phyloP scores from a whole-genome alignment of 768 basidiomycete species.

The Albatrellus ellisii region DNA sequence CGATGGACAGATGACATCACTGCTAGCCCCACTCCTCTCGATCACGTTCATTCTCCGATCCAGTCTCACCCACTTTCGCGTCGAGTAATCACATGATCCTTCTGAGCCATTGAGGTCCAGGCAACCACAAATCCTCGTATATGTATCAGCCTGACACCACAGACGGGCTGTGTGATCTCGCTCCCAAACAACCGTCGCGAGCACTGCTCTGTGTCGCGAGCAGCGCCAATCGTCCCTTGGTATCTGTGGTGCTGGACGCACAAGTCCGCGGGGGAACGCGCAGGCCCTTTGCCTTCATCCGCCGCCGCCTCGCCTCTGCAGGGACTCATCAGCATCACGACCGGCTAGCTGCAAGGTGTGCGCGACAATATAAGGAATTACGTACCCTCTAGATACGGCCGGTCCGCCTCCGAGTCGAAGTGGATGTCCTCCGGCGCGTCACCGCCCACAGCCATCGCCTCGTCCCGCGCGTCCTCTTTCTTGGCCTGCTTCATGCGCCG shows the following conservation, averaged over 20 bases:
- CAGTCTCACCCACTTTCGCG: too few species aligned
- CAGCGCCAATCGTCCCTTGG: too few species aligned
- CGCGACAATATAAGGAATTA: conserved; percentile 9
- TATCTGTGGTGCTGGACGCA: conserved; percentile 14
- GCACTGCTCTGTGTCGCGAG: too few species aligned
- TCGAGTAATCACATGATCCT: too few species aligned
- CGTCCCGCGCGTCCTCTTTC: conserved; percentile 20
- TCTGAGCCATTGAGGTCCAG: too few species aligned
- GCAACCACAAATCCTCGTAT: too few species aligned
- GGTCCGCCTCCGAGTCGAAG: conserved; percentile 27
- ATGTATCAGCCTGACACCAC: too few species aligned
- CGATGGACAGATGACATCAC: too few species aligned
- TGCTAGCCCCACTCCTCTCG: too few species aligned
- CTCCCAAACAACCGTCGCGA: too few species aligned
- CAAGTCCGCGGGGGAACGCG: conserved; percentile 45
- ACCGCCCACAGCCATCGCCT: conserved; percentile 14
- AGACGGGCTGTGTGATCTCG: too few species aligned
- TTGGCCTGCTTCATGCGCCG: conserved; percentile 44
- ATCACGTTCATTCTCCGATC: too few species aligned
- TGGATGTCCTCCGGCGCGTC: conserved; percentile 16
- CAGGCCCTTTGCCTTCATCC: conserved; percentile 65
- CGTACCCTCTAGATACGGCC: conserved; percentile 68
- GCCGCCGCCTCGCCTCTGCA: conserved; percentile 59
- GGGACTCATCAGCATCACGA: conserved; percentile 2
- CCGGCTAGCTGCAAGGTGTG: not conserved